Evolutionary conservation across 352 stramenopile species (phyloP).

Genomic region (Bremia lactucae): DNA sequence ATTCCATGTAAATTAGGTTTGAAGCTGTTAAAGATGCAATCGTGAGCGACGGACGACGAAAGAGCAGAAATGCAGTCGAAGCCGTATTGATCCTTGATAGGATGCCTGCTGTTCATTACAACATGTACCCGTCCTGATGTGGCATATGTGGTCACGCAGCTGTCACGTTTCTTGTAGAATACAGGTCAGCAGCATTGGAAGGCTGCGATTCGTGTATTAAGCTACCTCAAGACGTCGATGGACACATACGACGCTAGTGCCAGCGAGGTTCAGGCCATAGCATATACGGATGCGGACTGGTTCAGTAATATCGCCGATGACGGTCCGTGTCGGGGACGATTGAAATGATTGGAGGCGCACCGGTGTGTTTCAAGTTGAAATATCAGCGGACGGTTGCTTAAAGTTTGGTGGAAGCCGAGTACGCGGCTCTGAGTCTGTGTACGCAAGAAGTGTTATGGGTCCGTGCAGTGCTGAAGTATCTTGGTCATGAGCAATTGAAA

Average conservation of each 20-base stretch:
- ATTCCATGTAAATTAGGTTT: not conserved
- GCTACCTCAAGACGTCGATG: not conserved
- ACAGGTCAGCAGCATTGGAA: not conserved
- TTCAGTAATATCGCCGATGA: not conserved
- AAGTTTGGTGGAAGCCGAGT: not conserved
- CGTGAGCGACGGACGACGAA: not conserved
- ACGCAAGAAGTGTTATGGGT: constrained; percentile 1
- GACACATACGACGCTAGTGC: not conserved
- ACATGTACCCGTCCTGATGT: not conserved
- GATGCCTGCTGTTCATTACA: not conserved
- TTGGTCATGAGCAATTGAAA: not conserved
- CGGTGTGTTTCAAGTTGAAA: not conserved
- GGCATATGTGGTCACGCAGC: not conserved
- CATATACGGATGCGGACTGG: not conserved
- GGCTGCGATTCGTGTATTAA: not conserved
- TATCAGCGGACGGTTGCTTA: not conserved
- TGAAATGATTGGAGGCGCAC: not conserved
- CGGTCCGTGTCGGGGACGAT: not conserved
- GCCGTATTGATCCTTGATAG: not conserved
- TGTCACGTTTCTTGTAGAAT: not conserved
- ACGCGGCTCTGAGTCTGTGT: not conserved
- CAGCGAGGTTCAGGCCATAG: not conserved
- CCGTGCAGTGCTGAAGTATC: not conserved
- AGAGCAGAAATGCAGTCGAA: not conserved
- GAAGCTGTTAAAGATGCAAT: not conserved